These are phyloP conservation scores for Penicillium cosmopolitanum DNA, from an alignment of 495 filamentous ascomycete species.

Conservation along the genomic window DNA sequence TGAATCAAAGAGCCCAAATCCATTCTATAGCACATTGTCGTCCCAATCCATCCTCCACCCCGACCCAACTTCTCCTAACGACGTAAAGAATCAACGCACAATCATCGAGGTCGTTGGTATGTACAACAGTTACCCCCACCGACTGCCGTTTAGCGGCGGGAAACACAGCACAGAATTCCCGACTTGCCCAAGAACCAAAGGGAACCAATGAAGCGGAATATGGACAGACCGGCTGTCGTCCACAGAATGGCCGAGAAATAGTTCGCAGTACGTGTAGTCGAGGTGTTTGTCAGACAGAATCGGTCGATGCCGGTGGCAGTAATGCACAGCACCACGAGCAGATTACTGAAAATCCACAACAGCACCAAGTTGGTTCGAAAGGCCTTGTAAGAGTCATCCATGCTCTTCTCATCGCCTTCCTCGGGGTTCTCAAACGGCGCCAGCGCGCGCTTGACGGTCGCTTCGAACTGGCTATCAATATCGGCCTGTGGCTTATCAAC, in stretches of 20 bases:
- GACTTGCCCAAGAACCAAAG: conserved; percentile 87
- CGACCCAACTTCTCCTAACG: not conserved
- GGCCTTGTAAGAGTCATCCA: conserved; percentile 97
- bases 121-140: conserved; percentile 20
- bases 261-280: conserved; percentile 72
- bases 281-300: conserved; percentile 68
- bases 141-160: conserved; percentile 54
- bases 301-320: conserved; percentile 76
- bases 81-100: not conserved
- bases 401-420: conserved; percentile 72
- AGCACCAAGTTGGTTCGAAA: conserved; percentile 93
- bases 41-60: not conserved
- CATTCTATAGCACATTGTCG: conserved; percentile 14
- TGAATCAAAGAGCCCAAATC: not conserved
- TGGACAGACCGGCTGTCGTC: conserved; percentile 78
- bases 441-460: conserved; percentile 91
- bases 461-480: conserved; percentile 95
- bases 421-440: conserved; percentile 73
- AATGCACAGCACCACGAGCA: conserved; percentile 77
- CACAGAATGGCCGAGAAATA: conserved; percentile 92
- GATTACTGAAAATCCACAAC: conserved; percentile 92
- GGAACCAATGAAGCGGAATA: conserved; percentile 87
- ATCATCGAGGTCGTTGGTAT: conserved; percentile 19
- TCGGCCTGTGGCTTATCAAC: conserved; percentile 95
- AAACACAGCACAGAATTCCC: conserved; percentile 90